Percentiles rank a stretch among this genome's conserved stretches.
Conservation (phyloP, 2,329 filamentous ascomycete genomes). For the Zymoseptoria crescenta region DNA sequence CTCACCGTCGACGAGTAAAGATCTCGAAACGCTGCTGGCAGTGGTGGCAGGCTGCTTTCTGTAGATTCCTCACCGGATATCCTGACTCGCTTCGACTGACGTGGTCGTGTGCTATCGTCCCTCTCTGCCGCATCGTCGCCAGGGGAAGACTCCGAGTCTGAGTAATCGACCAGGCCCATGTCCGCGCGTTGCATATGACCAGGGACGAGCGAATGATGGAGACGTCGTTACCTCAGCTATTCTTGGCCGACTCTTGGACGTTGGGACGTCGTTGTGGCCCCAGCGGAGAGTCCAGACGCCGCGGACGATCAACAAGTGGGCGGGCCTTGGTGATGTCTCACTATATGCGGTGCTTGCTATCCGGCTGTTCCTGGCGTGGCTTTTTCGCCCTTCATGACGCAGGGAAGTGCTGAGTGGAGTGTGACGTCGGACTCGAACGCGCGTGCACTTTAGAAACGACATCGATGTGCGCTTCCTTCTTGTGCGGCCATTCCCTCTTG, state of each 20-base stretch:
- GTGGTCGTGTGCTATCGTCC: conserved; percentile 8
- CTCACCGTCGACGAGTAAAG: conserved; percentile 79
- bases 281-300: not conserved
- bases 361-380: not conserved
- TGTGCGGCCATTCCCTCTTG: not conserved
- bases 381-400: not conserved
- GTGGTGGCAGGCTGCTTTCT: conserved; percentile 40
- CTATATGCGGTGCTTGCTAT: not conserved
- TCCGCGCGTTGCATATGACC: not conserved
- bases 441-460: not conserved
- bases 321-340: not conserved
- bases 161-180: conserved; percentile 62
- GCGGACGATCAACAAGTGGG: not conserved
- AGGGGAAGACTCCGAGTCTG: conserved; percentile 36
- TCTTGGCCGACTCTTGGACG: not conserved
- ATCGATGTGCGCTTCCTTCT: not conserved
- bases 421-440: no score
- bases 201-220: not conserved
- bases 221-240: not conserved
- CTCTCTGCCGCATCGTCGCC: conserved; percentile 30
- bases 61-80: not conserved
- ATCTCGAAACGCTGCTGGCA: conserved; percentile 76
- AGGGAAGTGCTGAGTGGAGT: not conserved
- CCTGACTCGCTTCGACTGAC: not conserved
- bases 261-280: not conserved